Base-by-base conservation (phyloP, 2,329 filamentous ascomycete genomes). In the Periconia digitata region DNA sequence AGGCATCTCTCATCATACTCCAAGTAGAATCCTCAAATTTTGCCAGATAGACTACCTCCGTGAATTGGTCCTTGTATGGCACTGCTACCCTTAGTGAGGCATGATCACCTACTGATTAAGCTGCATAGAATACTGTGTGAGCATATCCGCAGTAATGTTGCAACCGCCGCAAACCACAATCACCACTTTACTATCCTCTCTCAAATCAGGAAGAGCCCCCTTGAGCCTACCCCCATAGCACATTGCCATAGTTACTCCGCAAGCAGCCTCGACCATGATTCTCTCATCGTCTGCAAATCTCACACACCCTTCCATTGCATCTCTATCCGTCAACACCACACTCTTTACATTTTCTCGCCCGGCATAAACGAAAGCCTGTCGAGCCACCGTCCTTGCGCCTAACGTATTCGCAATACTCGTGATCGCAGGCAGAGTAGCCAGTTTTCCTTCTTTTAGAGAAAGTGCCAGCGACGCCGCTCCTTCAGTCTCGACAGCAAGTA, bases 271-370 rank as follows among this genome's bases (percentile, higher is more conserved):
- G 2, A 95, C 89, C 41, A 95, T 74, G 40, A 91, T 74, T 27
- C 86, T 76, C 57, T 91, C 88, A 51, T 95, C 90, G 53, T 96
- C 86, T 10, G 89, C 85, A 58, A 96, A 85, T 22, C 82, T 76
- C 54, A 86, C 83, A 46, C 86, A 87, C 6, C 85, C 90, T 67
- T 85, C 80, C 21, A 87, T 89, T 0, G 92, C 90, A 61, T 92
- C 88, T 2, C 82, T 83, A 60, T 94, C 89, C 3, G 75, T 79
- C 18, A 92, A 75, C 0, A 89, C 85, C 4, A 81, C 72, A 54
- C 80, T 85, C 39, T 76, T 75, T 16, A 86, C 79, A 29, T 73
- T 72, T 18, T 81, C 69, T 34, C 82, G 69, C 0, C 72, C 62
- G 34, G 76, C 69, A 1, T 79, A 82, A 55, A 83, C 79, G 71